phyloP scores from a whole-genome alignment of 345 rosid species.

The Eucalyptus guilfoylei region DNA sequence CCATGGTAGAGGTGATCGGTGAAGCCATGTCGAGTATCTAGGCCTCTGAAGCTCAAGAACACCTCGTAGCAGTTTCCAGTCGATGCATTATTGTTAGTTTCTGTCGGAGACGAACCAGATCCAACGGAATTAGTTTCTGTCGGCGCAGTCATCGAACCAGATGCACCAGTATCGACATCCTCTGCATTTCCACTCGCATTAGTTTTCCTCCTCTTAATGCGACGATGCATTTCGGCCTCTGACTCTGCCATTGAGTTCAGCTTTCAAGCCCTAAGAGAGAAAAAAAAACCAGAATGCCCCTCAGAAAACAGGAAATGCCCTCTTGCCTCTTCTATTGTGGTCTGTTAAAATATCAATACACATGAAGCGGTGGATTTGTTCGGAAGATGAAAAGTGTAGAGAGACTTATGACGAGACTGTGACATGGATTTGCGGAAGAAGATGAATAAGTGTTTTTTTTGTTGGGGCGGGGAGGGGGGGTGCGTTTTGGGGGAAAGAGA shows the following conservation, averaged over 20 bases:
- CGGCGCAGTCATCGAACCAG: background rate
- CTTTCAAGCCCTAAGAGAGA: too few species aligned
- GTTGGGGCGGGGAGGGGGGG: too few species aligned
- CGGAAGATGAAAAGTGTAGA: too few species aligned
- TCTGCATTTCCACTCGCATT: background rate
- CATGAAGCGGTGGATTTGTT: too few species aligned
- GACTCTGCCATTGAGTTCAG: too few species aligned
- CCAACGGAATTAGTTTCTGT: background rate
- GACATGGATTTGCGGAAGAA: too few species aligned
- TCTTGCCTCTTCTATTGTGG: background rate
- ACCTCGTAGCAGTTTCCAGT: background rate
- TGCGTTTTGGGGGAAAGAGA: too few species aligned
- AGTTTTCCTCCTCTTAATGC: background rate
- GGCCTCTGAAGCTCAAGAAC: background rate
- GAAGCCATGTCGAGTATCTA: background rate
- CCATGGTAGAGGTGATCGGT: background rate
- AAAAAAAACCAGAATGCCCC: background rate
- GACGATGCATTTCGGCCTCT: too few species aligned
- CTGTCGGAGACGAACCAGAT: background rate
- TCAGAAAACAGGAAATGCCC: background rate
- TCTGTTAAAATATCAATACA: too few species aligned
- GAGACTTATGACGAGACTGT: too few species aligned
- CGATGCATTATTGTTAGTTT: background rate
- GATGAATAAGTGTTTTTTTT: too few species aligned
- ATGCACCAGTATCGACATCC: background rate